Base-by-base conservation (phyloP, 179 eudicot genomes). In the Patellifolia procumbens region DNA sequence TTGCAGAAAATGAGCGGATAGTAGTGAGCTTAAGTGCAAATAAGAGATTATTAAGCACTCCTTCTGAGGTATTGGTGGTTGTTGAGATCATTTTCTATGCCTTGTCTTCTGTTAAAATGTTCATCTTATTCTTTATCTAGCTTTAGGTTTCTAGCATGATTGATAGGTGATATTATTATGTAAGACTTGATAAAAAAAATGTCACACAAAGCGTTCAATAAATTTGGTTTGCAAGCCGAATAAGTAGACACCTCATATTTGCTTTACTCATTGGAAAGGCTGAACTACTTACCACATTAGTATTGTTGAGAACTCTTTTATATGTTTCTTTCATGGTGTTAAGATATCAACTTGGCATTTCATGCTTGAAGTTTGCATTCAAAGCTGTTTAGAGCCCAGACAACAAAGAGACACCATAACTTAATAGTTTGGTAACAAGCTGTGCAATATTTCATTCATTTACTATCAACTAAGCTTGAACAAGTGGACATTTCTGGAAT, bases 1-100 rank as follows among this genome's bases (percentile, higher is more conserved):
- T 73, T 81, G 83, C 86, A 87, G 89, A 72, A 42, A 76, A 76
- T 31, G 73, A 74, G 76, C 76, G 28, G 70, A 72, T 70, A 45
- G 72, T 5, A 6, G 46, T 22, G 20, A 74, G 51, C 52, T 48
- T 34, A 7, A 37, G 56, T 76, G 66, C 68, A 13, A 8, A 51
- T 16, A 4, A 19, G 35, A 61, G 29, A 55, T 56, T 7, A 35
- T 61, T 55, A 61, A 81, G 35, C 42, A 69, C 62, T 43, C 70
- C 43, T 51, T 53, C 31, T 8, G 24, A 82, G 86, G 87, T 85
- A 83, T 7, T n/a, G 8, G 55, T 6, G 22, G 62, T 28, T 5
- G 70, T 11, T 6, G 10, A 34, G 17, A 28, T 17, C 20, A 2
- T 37, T n/a, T 60, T 22, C 2, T 24, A 39, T 42, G 19, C 0